phyloP scores from a whole-genome alignment of 1,284 basidiomycete genomes.

The Thecaphora frezii region DNA sequence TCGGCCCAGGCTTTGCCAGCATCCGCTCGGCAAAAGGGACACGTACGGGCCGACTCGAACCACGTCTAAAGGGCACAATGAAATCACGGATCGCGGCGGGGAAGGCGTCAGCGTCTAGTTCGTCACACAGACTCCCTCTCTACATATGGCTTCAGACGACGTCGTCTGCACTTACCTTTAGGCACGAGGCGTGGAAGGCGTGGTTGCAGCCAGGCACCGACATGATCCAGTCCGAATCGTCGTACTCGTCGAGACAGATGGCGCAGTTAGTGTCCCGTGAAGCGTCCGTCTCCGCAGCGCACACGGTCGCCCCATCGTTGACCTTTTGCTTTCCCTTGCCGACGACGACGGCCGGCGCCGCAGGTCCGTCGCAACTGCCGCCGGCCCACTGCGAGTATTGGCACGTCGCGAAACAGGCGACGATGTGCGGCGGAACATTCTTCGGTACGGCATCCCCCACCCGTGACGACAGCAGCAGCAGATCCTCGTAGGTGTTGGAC shows the following conservation, averaged over 20 bases:
- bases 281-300: neutral
- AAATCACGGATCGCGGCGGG: no score
- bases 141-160: no score
- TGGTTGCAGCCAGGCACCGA: slow-evolving; percentile 25
- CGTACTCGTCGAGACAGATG: slow-evolving; percentile 31
- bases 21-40: no score
- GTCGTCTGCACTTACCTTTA: slow-evolving; percentile 32
- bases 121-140: no score
- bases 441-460: slow-evolving; percentile 15
- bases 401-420: slow-evolving; percentile 26
- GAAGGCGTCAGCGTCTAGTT: no score
- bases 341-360: slow-evolving; percentile 7
- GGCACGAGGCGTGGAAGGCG: slow-evolving; percentile 32
- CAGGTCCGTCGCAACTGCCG: slow-evolving; percentile 11
- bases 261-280: slow-evolving; percentile 29
- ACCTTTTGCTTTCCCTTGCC: slow-evolving; percentile 27
- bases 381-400: slow-evolving; percentile 28
- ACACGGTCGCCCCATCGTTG: neutral
- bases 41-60: no score
- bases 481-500: slow-evolving; percentile 25
- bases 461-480: slow-evolving; percentile 19
- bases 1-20: no score
- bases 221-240: slow-evolving; percentile 27
- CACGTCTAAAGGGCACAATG: no score
- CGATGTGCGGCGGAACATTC: slow-evolving; percentile 17